Evolutionary conservation across 257 asterid species (phyloP), one percentile per base, ranked within the genome.

Genomic region (Ballota nigra): DNA sequence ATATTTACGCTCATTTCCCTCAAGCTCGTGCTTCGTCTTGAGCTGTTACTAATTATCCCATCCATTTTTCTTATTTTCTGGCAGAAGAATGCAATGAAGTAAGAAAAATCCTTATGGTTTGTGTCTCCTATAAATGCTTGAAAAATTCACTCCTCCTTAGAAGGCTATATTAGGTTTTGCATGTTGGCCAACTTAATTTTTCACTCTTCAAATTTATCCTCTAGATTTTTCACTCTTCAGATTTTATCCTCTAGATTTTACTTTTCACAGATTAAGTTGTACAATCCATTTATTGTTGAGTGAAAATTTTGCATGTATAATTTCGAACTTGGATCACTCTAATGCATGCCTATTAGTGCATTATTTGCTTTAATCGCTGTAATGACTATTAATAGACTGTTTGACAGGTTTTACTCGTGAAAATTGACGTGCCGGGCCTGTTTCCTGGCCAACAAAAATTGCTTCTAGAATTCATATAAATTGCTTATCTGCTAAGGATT

Each of bases 1-100:
- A 85, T 0, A 4, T 83, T 72, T 11, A 77, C 51, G 31, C 91
- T 85, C 63, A 73, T 80, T 18, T 70, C 82, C 38, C 89, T 80
- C 45, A 82, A 65, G 72, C 88, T 80, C 0, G 79, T 41, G 65
- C 81, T 76, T 31, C 63, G 61, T n/a, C 81, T 71, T 24, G 81
- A 61, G 71, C 23, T 18, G 58, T 51, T 18, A 65, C 49, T 77
- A 18, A n/a, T n/a, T n/a, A 77, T 68, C 0, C 64, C 63, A 4
- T 80, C 81, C 84, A 80, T 80, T 31, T 34, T 10, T n/a, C 0
- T 16, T 19, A n/a, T 43, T 12, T 57, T 41, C 15, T 34, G n/a
- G 41, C 73, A 19, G 40, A 11, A 6, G 12, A 51, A 34, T 22
- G 4, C 28, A n/a, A 0, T 68, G 63, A 6, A 11, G 57, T 40